Evolutionary conservation across 768 basidiomycete species (phyloP), one percentile per base, ranked within the genome.

Genomic region (Amanita subjunquillea): DNA sequence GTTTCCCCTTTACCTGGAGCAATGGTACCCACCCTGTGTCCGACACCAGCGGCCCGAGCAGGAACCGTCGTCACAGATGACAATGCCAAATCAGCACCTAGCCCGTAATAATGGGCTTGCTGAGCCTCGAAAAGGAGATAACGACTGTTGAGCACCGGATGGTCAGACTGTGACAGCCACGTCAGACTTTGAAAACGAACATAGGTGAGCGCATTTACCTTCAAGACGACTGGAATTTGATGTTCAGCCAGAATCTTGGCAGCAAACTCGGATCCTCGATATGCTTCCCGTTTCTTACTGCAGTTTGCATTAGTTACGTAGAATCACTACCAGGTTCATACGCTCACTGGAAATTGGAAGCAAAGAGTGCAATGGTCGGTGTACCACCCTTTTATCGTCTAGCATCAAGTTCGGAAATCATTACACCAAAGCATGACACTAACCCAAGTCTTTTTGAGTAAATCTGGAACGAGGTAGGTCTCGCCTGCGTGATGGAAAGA

Each of bases 401-500:
- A n/a, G 1, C 23, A 7, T 48, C 7, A 48, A 37, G 9, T 15
- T 48, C 17, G n/a, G 20, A 36, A n/a, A 37, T 20, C 29, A 41
- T 30, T 30, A 27, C 10, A 20, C 7, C 4, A 25, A 29, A 41
- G 32, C 17, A 32, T 9, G 36, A 60, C 17, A 56, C 62, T 43
- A 59, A 80, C 86, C 67, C 78, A 91, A 8, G 82, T 75, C 59
- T 75, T 72, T 65, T 88, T 89, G 51, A 91, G 72, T 1, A 87
- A 63, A 23, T 80, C 79, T 2, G 87, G 83, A n/a, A 90, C 86
- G 38, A 91, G 80, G 57, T 85, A 91, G 0, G 87, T 79, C 58
- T 90, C 86, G 39, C 82, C 80, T 1, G 88, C 87, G 57, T 90
- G 87, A 58, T 89, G 87, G 66, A 88, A 79, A 0, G 83, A 82